A percentile compares a stretch with the other conserved stretches of the same genome.
phyloP scores from a whole-genome alignment of 805 yeast genomes.

The Saccharomycopsis synnaedendra region DNA sequence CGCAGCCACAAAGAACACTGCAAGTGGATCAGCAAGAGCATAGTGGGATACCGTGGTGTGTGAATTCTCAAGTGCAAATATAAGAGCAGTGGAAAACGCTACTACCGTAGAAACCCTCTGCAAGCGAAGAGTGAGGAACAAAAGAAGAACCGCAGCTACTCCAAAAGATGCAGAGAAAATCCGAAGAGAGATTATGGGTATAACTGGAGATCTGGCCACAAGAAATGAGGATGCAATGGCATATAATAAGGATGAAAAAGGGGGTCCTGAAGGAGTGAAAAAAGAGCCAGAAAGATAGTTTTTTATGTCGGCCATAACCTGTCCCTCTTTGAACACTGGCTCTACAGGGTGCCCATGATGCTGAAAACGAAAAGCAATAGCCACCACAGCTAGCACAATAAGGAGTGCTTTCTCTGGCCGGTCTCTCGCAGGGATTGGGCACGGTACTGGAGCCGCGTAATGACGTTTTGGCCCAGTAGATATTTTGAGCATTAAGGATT shows the following conservation, averaged over 20 bases:
- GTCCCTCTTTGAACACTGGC: conserved; percentile 78
- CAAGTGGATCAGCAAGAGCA: conserved; percentile 65
- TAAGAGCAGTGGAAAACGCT: conserved; percentile 41
- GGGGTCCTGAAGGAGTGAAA: conserved; percentile 74
- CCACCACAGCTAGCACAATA: conserved; percentile 33
- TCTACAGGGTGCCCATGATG: conserved; percentile 58
- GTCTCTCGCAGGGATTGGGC: conserved; percentile 13
- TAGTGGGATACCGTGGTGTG: conserved; percentile 60
- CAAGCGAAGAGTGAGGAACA: conserved; percentile 56
- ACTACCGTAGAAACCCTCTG: conserved; percentile 61
- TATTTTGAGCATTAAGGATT: too few species aligned
- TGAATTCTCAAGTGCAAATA: conserved; percentile 57
- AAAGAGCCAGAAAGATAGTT: conserved; percentile 57
- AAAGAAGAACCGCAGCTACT: conserved; percentile 50
- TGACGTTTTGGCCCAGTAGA: not conserved
- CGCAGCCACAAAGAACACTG: conserved; percentile 66
- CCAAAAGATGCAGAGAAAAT: conserved; percentile 58
- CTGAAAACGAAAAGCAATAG: conserved; percentile 49
- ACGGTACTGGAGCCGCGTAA: too few species aligned
- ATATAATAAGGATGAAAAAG: conserved; percentile 62
- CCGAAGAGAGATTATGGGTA: conserved; percentile 62
- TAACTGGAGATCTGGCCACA: conserved; percentile 57
- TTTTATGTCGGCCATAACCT: conserved; percentile 88
- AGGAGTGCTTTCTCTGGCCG: conserved; percentile 31
- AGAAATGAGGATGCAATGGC: conserved; percentile 58